Conservation (phyloP, 2,329 filamentous ascomycete species). For the Cladosporium sp. region DNA sequence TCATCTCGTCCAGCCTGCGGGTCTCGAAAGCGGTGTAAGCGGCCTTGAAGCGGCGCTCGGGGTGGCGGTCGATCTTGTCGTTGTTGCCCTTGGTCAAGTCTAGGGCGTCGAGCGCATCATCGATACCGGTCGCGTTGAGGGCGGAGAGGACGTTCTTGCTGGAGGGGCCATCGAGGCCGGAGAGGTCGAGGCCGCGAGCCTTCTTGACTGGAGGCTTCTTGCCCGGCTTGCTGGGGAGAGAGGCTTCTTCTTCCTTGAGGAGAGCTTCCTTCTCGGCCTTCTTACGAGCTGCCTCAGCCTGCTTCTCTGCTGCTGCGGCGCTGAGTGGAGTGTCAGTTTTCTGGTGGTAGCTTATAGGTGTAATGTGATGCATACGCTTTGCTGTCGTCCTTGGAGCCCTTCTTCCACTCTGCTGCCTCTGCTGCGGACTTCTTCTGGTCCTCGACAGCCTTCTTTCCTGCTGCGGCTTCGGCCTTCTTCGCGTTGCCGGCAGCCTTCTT, state of each 20-base stretch:
- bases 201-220: slow-evolving; percentile 63
- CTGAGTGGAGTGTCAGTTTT: slow-evolving; percentile 48
- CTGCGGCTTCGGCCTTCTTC: slow-evolving; percentile 85
- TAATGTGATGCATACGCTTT: slow-evolving; percentile 67
- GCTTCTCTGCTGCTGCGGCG: slow-evolving; percentile 81
- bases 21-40: slow-evolving; percentile 83
- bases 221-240: slow-evolving; percentile 58
- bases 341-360: neutral
- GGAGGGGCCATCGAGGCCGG: slow-evolving; percentile 65
- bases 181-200: slow-evolving; percentile 68
- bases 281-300: slow-evolving; percentile 77
- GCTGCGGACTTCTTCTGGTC: slow-evolving; percentile 64
- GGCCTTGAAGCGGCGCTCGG: slow-evolving; percentile 82
- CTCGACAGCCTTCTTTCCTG: slow-evolving; percentile 72
- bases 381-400: slow-evolving; percentile 77
- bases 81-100: slow-evolving; percentile 61
- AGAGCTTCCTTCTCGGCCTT: slow-evolving; percentile 90
- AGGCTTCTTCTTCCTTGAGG: slow-evolving; percentile 78
- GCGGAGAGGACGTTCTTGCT: slow-evolving; percentile 53
- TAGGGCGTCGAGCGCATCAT: slow-evolving; percentile 88
- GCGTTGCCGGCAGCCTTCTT: slow-evolving; percentile 92
- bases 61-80: slow-evolving; percentile 82
- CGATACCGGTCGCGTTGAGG: slow-evolving; percentile 83
- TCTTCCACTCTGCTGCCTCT: slow-evolving; percentile 77
- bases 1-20: slow-evolving; percentile 78